Conservation (phyloP, 805 yeast species). For the Nakazawaea anatomiae region DNA sequence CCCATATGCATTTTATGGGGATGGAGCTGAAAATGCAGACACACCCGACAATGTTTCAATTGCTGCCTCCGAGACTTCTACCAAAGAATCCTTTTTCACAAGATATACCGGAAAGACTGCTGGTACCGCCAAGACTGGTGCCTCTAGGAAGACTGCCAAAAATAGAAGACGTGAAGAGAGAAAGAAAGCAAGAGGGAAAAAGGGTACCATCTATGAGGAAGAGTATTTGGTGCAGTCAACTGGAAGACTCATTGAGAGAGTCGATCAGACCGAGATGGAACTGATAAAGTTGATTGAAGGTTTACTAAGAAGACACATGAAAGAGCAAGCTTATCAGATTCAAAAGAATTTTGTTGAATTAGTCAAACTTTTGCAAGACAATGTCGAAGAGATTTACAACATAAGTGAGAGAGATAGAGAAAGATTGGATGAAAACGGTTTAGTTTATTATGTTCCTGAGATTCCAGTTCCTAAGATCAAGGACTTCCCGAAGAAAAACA, state of each 20-base stretch:
- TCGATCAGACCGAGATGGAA: constrained; percentile 69
- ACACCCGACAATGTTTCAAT: constrained; percentile 91
- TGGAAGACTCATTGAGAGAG: constrained; percentile 80
- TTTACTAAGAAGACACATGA: constrained; percentile 62
- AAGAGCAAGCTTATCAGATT: constrained; percentile 76
- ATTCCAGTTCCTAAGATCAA: constrained; percentile 64
- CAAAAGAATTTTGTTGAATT: constrained; percentile 64
- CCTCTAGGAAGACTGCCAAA: constrained; percentile 86
- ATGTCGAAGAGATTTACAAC: constrained; percentile 69
- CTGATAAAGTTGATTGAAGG: constrained; percentile 71
- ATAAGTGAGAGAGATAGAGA: constrained; percentile 84
- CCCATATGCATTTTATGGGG: constrained; percentile 81
- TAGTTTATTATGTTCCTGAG: constrained; percentile 69
- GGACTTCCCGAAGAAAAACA: constrained; percentile 52
- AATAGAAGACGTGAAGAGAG: constrained; percentile 93
- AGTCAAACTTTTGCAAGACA: constrained; percentile 45
- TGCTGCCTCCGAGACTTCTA: constrained; percentile 91
- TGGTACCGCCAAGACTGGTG: constrained; percentile 96
- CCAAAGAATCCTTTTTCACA: constrained; percentile 89
- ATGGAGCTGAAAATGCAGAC: constrained; percentile 53
- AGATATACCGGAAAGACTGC: constrained; percentile 94
- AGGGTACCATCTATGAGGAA: constrained; percentile 96
- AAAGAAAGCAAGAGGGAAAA: constrained; percentile 93
- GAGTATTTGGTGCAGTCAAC: constrained; percentile 86
- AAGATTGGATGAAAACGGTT: constrained; percentile 84